Evolutionary conservation across 352 stramenopile species (phyloP), one percentile per base, ranked within the genome.

Genomic region (Hyaloperonospora brassicae): DNA sequence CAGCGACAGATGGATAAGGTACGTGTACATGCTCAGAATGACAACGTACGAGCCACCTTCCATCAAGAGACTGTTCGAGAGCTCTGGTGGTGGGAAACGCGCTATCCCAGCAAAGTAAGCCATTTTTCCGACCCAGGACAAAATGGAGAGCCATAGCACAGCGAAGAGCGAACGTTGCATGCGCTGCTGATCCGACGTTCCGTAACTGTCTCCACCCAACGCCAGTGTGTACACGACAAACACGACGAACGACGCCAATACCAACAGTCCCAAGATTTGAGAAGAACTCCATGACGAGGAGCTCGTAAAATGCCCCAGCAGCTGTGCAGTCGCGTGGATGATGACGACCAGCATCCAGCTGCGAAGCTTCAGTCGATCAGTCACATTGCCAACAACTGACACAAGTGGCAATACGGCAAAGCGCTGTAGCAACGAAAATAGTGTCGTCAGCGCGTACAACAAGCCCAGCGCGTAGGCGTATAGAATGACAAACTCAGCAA

Each of bases 101-200:
- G 74, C 68, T 21, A 87, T 50, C 23, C 72, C 59, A 42, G 68
- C 22, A 17, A 84, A 86, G 57, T 82, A 87, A 14, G 66, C 62
- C 17, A 89, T 35, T 61, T 89, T 82, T 52, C 84, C 81, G 38
- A 73, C 43, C 76, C 78, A 91, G 27, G 79, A 68, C 35, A 86
- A 53, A 25, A 72, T 54, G 8, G 81, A 90, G 8, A 89, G 41
- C 7, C 46, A 59, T 24, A 86, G 62, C 5, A 89, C 27, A 1
- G 57, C 61, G 47, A 87, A 89, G 0, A 91, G 43, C 38, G 84
- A 86, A 13, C 53, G 51, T 23, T 85, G 67, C 50, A 88, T 69
- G 21, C 66, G 67, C 45, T 78, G 68, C 47, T 87, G 80, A 47
- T 86, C 76, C 17, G 39, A 55, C 0, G 68, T 72, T 30, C 65